Evolutionary conservation across 345 rosid genomes (phyloP).

Genomic region (Ceriops tagal): DNA sequence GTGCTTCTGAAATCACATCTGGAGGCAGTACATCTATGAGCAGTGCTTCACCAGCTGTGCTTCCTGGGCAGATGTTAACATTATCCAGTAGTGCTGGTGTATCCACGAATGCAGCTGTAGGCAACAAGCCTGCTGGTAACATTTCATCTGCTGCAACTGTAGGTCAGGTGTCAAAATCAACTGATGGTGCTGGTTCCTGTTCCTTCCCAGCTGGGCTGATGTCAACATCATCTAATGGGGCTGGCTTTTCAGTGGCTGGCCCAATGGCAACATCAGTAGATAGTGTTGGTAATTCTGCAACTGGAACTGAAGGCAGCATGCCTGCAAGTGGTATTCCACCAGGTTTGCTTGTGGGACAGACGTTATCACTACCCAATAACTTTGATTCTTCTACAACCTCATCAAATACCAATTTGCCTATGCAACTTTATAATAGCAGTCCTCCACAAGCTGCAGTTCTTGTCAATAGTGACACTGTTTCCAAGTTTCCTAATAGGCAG

Average conservation of each 20-base stretch:
- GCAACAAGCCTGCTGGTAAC: background rate
- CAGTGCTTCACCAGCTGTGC: constrained; percentile 13
- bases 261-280: constrained; percentile 16
- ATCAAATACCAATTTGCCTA: constrained; percentile 25
- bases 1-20: constrained; percentile 16
- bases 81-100: constrained; percentile 13
- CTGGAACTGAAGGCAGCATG: constrained; percentile 21
- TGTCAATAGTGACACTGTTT: constrained; percentile 7
- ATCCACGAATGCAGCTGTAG: constrained; percentile 19
- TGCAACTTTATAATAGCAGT: constrained; percentile 21
- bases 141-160: background rate
- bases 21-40: constrained; percentile 18
- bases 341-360: background rate
- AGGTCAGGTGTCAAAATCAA: background rate
- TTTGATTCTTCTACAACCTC: constrained; percentile 2
- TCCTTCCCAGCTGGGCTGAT: background rate
- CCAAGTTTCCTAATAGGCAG: constrained; percentile 11
- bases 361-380: constrained; percentile 8
- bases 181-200: background rate
- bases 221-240: background rate
- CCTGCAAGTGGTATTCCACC: background rate
- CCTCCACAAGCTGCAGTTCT: constrained; percentile 14
- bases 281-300: constrained; percentile 14
- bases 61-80: constrained; percentile 17
- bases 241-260: background rate